Conservation (phyloP, 192 early-diverging fungal genomes). For the Coemansia sp. region DNA sequence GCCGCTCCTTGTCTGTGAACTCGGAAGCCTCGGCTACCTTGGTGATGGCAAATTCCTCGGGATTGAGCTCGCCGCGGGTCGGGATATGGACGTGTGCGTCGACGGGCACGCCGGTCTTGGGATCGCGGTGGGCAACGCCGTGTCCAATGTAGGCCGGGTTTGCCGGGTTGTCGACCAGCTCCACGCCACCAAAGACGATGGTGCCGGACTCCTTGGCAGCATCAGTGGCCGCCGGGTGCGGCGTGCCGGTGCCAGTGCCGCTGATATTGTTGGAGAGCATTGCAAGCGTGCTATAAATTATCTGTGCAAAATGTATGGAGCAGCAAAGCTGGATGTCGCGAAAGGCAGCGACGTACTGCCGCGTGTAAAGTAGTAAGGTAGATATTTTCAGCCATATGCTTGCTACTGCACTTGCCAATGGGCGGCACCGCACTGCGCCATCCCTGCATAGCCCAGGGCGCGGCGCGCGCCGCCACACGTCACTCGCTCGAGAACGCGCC, state of each 20-base stretch:
- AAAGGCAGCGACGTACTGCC: neutral
- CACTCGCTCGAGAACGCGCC: too few species aligned
- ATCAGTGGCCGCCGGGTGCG: constrained; percentile 46
- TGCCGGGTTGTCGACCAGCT: constrained; percentile 34
- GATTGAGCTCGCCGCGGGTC: constrained; percentile 39
- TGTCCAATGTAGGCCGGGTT: constrained; percentile 44
- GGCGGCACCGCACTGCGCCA: neutral
- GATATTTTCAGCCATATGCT: neutral
- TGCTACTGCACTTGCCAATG: constrained; percentile 9
- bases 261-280: constrained; percentile 8
- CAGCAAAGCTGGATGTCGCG: neutral
- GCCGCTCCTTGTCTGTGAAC: constrained; percentile 5
- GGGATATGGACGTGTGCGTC: constrained; percentile 34
- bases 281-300: neutral
- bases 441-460: neutral
- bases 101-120: constrained; percentile 35
- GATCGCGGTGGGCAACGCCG: constrained; percentile 46
- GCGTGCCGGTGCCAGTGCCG: constrained; percentile 46
- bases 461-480: too few species aligned
- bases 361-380: neutral
- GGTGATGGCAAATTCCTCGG: constrained; percentile 20
- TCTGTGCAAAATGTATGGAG: neutral
- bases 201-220: constrained; percentile 45
- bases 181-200: constrained; percentile 29
- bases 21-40: neutral